Conservation (phyloP, 2,329 filamentous ascomycete genomes). For the Alternaria alternata region DNA sequence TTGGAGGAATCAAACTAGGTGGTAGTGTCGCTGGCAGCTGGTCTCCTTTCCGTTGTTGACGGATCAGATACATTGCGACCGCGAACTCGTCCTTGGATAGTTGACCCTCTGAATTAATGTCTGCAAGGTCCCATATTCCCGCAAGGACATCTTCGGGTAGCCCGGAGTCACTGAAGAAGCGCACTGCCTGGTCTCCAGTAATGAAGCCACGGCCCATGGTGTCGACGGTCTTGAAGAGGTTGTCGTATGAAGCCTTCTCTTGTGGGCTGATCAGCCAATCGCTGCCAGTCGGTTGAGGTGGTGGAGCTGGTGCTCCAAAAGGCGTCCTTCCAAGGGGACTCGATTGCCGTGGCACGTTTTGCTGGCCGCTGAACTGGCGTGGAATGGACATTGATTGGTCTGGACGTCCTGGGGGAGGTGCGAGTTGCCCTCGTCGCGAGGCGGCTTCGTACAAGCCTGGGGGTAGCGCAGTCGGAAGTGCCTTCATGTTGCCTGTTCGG, state of each 20-base stretch:
- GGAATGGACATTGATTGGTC: slow-evolving; percentile 71
- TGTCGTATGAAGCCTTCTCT: slow-evolving; percentile 89
- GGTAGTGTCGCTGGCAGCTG: slow-evolving; percentile 80
- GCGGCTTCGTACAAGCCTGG: slow-evolving; percentile 91
- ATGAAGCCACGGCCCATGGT: slow-evolving; percentile 82
- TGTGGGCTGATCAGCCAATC: slow-evolving; percentile 85
- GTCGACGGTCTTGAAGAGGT: slow-evolving; percentile 84
- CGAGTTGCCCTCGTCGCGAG: slow-evolving; percentile 64
- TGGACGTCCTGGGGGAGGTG: slow-evolving; percentile 53
- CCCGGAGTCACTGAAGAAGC: slow-evolving; percentile 91
- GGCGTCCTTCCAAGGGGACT: slow-evolving; percentile 64
- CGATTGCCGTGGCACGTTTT: slow-evolving; percentile 60
- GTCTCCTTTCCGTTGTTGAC: slow-evolving; percentile 79
- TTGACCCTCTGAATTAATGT: slow-evolving; percentile 89
- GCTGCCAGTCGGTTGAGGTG: slow-evolving; percentile 63
- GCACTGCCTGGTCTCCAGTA: slow-evolving; percentile 91
- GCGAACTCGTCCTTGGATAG: slow-evolving; percentile 91
- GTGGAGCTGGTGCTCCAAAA: slow-evolving; percentile 58
- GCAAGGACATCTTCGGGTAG: slow-evolving; percentile 88
- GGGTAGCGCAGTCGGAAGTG: slow-evolving; percentile 80
- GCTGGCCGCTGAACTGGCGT: slow-evolving; percentile 79
- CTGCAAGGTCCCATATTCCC: slow-evolving; percentile 96
- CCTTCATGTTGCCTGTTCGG: slow-evolving; percentile 82
- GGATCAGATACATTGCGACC: slow-evolving; percentile 95
- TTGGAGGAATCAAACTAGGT: slow-evolving; percentile 82